Conservation (phyloP, 768 basidiomycete species). For the Xanthoconium purpureum region DNA sequence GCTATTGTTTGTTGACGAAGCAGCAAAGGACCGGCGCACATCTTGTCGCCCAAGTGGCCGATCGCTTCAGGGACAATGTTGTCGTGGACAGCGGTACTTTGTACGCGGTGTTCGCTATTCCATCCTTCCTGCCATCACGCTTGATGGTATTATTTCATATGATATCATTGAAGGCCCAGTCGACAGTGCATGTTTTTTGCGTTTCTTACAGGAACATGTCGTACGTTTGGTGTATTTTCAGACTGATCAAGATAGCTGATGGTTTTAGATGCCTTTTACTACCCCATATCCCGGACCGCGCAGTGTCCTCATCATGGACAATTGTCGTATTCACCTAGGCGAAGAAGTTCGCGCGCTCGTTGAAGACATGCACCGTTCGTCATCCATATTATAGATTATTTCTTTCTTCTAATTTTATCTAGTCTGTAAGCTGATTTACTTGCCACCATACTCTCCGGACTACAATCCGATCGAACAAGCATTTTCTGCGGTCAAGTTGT, state of each 20-base stretch:
- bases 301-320: neutral
- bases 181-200: constrained; percentile 2
- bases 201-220: constrained; percentile 11
- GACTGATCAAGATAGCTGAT: too few relatives aligned
- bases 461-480: constrained; percentile 5
- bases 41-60: neutral
- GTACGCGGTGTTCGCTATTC: constrained; percentile 6
- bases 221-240: neutral
- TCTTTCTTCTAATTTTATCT: neutral
- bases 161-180: constrained; percentile 19
- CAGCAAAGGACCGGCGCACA: constrained; percentile 4
- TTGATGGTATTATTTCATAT: constrained; percentile 14
- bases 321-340: neutral
- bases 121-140: constrained; percentile 13
- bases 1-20: constrained; percentile 25
- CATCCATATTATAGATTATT: neutral
- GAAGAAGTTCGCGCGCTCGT: neutral
- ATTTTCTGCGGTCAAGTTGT: neutral
- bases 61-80: neutral
- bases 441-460: neutral
- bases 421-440: neutral
- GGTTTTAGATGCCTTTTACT: neutral
- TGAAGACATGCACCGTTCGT: constrained; percentile 3
- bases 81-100: constrained; percentile 6
- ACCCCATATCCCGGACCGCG: neutral